A percentile compares a stretch with the other conserved stretches of the same genome.
These are phyloP conservation scores for Pueraria montana DNA, from an alignment of 306 rosid genomes.

Conservation along the genomic window DNA sequence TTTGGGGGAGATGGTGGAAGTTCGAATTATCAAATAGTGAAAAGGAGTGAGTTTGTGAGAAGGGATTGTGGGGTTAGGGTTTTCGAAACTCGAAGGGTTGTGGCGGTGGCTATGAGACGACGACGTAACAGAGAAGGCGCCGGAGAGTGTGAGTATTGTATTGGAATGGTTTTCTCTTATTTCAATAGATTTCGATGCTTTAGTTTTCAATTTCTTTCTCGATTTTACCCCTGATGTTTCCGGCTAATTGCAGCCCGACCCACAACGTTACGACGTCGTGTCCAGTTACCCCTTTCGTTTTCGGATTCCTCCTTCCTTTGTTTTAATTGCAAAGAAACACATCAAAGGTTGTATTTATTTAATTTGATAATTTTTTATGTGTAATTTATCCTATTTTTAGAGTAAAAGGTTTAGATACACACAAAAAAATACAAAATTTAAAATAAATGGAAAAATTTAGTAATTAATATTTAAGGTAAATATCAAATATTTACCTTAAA, in stretches of 20 bases:
- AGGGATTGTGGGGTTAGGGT: slow-evolving; percentile 41
- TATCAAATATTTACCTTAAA: no score
- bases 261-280: slow-evolving; percentile 6
- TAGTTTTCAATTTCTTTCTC: slow-evolving; percentile 33
- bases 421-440: no score
- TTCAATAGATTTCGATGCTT: slow-evolving; percentile 4
- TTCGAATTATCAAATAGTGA: slow-evolving; percentile 7
- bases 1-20: slow-evolving; percentile 34
- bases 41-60: not conserved
- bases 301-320: not conserved
- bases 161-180: not conserved
- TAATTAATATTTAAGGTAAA: no score
- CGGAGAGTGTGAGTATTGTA: not conserved
- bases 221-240: not conserved
- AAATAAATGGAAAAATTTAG: no score
- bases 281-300: not conserved
- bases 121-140: slow-evolving; percentile 26
- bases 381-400: not conserved
- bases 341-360: not conserved
- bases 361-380: not conserved
- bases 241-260: not conserved
- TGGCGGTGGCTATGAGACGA: slow-evolving; percentile 21
- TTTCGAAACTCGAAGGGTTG: slow-evolving; percentile 48
- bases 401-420: not conserved
- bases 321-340: not conserved